Base-by-base conservation (phyloP, 345 rosid genomes). In the Syzygium aqueum region DNA sequence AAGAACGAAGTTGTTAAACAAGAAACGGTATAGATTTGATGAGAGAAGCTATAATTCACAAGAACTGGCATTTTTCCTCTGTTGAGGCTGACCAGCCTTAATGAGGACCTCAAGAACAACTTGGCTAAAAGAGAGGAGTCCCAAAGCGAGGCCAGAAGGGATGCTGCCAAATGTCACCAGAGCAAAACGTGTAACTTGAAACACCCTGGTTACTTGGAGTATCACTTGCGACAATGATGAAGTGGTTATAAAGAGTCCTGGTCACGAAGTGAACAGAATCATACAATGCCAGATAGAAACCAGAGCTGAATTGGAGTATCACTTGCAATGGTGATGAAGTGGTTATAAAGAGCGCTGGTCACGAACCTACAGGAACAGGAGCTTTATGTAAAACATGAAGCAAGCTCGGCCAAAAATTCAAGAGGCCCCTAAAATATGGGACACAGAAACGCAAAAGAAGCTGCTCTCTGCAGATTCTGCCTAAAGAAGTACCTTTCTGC, bases 81-180 rank as follows among this genome's bases (percentile, higher is more conserved):
- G 88, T 9, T 21, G 84, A 51, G 92, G 91, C 63, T 54, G 85
- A 27, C 92, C 91, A 7, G 92, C 90, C 85, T 89, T 88, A 2
- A 88, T 82, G 19, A 91, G 90, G 82, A 91, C 90, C 82, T 91
- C 91, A n/a, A 91, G 90, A 7, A 89, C 91, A 50, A 91, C 91
- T 53, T 88, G 84, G 77, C 91, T 89, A 85, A 89, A 88, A 19
- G 92, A 91, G 73, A 91, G 61, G 84, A 91, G 88, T 52, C 92
- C 92, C 49, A 91, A 63, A 50, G 92, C 91, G 4, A 91, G 91
- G 43, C 92, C 92, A 22, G 92, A 91, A n/a, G 87, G 85, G 67
- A 89, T 77, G 52, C 91, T 91, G 3, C 90, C 91, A 51, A 88
- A n/a, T 28, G 87, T 43, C 67, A 89, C 91, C 13, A 89, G 88